Evolutionary conservation across 257 asterid genomes (phyloP), one percentile per base, ranked within the genome.

Genomic region (Asclepias syriaca): DNA sequence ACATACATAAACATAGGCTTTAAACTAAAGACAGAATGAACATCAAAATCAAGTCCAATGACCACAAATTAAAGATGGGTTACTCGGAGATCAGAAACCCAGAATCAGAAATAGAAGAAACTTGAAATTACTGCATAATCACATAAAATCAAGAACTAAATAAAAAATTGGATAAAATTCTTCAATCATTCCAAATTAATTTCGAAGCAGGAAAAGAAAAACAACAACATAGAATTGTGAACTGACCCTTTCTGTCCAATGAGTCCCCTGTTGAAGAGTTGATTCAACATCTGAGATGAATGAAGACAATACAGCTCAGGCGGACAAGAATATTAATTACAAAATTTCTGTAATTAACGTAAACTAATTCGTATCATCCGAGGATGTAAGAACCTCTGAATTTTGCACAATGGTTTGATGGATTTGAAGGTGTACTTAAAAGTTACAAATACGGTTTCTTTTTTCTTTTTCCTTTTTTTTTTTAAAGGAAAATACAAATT

Each of bases 201-300:
- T 43, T 5, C 27, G 48, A 29, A 7, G 48, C 9, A 43, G 11
- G 15, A 29, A 29, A 29, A 29, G 2, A 34, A 34, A 34, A 58
- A 21, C 19, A 65, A 72, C 74, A 65, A 45, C 73, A 81, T 69
- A 19, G 66, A 43, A 53, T 32, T 40, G 43, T 53, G 64, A 73
- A 78, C 91, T 71, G 15, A 94, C 99, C 99, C 88, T 77, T 91
- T 94, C 22, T 96, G 79, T 73, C 97, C 99, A 45, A 85, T 84
- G 79, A 87, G 85, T 46, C 96, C 97, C 73, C 97, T 79, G 82
- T 89, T 91, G 85, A 94, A 94, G 78, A 94, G 89, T 50, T 94
- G 96, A 86, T 94, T 91, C 85, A 94, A 85, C 73, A 91, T 70
- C 56, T 29, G 95, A 84, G 95, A 88, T 87, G 55, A 56, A 14